A percentile compares a stretch with the other conserved stretches of the same genome.
Evolutionary conservation across 768 basidiomycete genomes (phyloP).

Genomic region (Boletus pseudopeckii): DNA sequence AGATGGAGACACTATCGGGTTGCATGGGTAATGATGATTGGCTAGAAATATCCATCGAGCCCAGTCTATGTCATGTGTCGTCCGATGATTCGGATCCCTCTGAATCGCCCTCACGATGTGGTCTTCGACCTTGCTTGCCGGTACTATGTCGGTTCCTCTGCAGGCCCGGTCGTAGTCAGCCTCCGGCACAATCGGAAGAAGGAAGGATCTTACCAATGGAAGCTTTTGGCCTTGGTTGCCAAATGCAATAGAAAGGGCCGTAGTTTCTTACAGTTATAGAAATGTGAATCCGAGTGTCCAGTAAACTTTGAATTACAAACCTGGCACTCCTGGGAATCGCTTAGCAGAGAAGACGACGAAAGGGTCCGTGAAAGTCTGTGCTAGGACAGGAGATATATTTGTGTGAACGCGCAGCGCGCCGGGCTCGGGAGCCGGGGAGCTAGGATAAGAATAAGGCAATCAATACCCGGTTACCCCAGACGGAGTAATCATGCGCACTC

Average conservation of each 20-base stretch:
- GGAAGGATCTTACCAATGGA: conserved; percentile 60
- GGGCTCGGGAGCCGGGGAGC: conserved; percentile 69
- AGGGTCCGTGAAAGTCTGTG: conserved; percentile 77
- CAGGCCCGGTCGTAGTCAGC: conserved; percentile 19
- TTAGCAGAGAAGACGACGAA: conserved; percentile 92
- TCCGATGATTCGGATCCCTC: conserved; percentile 73
- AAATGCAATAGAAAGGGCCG: conserved; percentile 82
- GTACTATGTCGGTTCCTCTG: conserved; percentile 82
- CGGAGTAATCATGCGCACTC: conserved; percentile 58
- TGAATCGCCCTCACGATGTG: conserved; percentile 55
- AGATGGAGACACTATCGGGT: conserved; percentile 18
- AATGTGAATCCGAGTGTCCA: conserved; percentile 15
- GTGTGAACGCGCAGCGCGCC: conserved; percentile 65
- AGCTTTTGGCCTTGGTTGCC: conserved; percentile 90
- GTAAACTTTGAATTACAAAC: conserved; percentile 39
- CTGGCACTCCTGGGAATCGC: conserved; percentile 91
- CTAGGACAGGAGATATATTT: conserved; percentile 70
- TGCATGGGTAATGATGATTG: conserved; percentile 24
- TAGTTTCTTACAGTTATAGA: conserved; percentile 58
- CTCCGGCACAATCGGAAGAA: conserved; percentile 20
- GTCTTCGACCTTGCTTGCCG: conserved; percentile 54
- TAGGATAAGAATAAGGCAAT: conserved; percentile 32
- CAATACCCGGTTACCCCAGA: conserved; percentile 16
- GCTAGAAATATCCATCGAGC: conserved; percentile 10
- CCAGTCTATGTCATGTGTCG: conserved; percentile 32